Base-by-base conservation (phyloP, 2,329 filamentous ascomycete species). In the Fusarium temperatum region DNA sequence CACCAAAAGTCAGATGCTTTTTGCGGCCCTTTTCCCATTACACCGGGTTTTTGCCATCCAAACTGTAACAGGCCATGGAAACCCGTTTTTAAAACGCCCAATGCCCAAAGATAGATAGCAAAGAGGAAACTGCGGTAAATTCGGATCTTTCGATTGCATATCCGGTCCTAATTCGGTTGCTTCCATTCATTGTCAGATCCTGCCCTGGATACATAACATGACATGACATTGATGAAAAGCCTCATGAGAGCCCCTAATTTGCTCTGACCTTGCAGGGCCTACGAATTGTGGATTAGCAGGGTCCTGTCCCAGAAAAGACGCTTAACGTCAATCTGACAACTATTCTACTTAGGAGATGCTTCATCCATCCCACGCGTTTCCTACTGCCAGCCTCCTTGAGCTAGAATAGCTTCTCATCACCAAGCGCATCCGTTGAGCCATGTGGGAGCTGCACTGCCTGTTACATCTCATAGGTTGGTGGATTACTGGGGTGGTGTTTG, bases 1-100 rank as follows among this genome's bases (percentile, higher is more conserved):
- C 67, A 50, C 58, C 44, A 58, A 28, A 53, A 62, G 72, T 74
- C 72, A 73, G 72, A 73, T 74, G 72, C 72, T 74, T 74, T 70
- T 73, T 57, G 39, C 72, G 72, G 72, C 72, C 72, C 72, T 63
- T 74, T 75, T 74, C 38, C 63, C 68, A 70, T 73, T 58, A 55
- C 70, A 75, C 64, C 72, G 72, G 68, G 61, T 51, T 64, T 74
- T 48, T 57, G 47, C 71, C 72, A 61, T 68, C 42, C 28, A 39
- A 41, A 36, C 41, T 41, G 53, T 36, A 74, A 72, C 72, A 75
- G 57, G 48, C 57, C 72, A 73, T 63, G 42, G 41, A 57, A 73
- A 53, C 61, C 70, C 61, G 61, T 70, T 68, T 67, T 68, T 68
- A 67, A 70, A 70, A 59, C 63, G 50, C 54, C 42, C 62, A 47